Evolutionary conservation across 768 basidiomycete species (phyloP).

Genomic region (Leucogyrophana mollusca): DNA sequence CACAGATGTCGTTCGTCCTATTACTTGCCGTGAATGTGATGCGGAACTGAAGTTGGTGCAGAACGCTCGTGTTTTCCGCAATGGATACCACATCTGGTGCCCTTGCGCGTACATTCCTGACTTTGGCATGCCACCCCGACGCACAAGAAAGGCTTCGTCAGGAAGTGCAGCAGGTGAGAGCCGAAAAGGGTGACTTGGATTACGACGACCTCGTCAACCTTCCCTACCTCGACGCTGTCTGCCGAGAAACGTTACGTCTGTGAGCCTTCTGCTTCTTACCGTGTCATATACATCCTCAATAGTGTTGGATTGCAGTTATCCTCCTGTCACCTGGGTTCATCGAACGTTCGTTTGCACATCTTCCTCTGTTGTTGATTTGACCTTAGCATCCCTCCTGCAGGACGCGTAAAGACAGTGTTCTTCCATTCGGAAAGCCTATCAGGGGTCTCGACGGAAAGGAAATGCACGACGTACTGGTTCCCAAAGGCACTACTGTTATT

Average conservation of each 20-base stretch:
- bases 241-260: constrained; percentile 47
- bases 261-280: constrained; percentile 7
- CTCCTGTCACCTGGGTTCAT: constrained; percentile 9
- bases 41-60: constrained; percentile 9
- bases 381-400: constrained; percentile 20
- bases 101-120: constrained; percentile 40
- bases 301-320: not conserved
- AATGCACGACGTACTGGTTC: constrained; percentile 36
- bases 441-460: constrained; percentile 34
- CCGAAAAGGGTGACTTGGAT: constrained; percentile 15
- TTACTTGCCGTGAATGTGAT: constrained; percentile 1
- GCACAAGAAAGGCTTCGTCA: constrained; percentile 37
- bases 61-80: constrained; percentile 49
- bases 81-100: constrained; percentile 50
- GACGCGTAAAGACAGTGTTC: constrained; percentile 31
- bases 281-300: not conserved
- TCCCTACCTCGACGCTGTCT: constrained; percentile 43
- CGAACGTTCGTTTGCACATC: constrained; percentile 21
- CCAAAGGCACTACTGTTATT: constrained; percentile 36
- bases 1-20: constrained; percentile 46
- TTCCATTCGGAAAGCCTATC: constrained; percentile 43
- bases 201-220: constrained; percentile 38
- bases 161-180: constrained; percentile 32
- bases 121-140: constrained; percentile 35
- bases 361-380: not conserved